Evolutionary conservation across 225 moss, liverwort and hornwort species (phyloP), one percentile per base, ranked within the genome.

Genomic region (Ulota crispa): DNA sequence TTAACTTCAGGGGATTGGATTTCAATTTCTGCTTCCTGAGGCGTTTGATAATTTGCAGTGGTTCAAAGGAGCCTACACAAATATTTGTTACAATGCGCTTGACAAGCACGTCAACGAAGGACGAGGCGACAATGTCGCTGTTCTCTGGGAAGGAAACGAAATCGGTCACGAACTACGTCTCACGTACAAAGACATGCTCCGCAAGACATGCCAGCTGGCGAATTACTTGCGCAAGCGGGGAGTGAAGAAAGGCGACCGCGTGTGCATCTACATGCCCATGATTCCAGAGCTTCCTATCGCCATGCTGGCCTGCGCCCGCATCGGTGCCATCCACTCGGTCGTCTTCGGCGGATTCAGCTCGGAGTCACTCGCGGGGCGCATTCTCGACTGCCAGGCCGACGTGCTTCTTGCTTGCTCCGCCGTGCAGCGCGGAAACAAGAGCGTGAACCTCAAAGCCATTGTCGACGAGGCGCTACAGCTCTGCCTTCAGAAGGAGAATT

Each of bases 211-310:
- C 72, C 92, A 95, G 91, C 72, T 92, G 23, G 86, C 92, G 11
- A 95, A 92, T 73, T 95, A 92, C 72, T 81, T 95, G 31, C 89
- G 92, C 4, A 88, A 84, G 69, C 63, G 89, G 69, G 95, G 95
- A 23, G 93, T 93, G 82, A 83, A 79, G 69, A 95, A 92, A 79
- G 95, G 93, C n/a, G 95, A 95, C 78, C 82, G 88, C 27, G 93
- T 93, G 12, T 82, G 92, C 76, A 88, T 93, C 55, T 93, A 95
- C 86, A 92, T 95, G 93, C 95, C 95, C 28, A 95, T 93, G 95
- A 64, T 95, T 41, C 56, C 89, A 6, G 92, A 92, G 80, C 83
- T 95, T 71, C 93, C 90, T 16, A 87, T 93, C 21, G 91, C 93
- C 13, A 95, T 95, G 95, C 92, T 95, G 36, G 93, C 93, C 5